A percentile compares a stretch with the other conserved stretches of the same genome.
phyloP scores from a whole-genome alignment of 495 filamentous ascomycete species.

The Podospora conica region DNA sequence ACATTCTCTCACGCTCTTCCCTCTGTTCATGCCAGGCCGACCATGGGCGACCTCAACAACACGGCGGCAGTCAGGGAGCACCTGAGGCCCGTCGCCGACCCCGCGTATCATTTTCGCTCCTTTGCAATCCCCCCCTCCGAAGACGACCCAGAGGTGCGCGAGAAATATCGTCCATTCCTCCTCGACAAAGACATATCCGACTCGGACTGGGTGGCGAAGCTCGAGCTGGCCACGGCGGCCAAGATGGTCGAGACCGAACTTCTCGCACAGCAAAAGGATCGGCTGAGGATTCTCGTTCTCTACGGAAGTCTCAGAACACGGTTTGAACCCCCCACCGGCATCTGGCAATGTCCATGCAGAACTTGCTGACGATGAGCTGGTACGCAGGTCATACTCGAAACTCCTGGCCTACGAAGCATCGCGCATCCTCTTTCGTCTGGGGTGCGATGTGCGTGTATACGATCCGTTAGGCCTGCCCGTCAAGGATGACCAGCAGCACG shows the following conservation, averaged over 20 bases:
- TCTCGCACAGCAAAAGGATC: slow-evolving; percentile 33
- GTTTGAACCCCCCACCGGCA: slow-evolving; percentile 18
- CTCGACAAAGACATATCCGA: slow-evolving; percentile 27
- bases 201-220: slow-evolving; percentile 49
- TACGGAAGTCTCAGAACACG: slow-evolving; percentile 55
- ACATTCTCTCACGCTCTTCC: not conserved
- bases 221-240: slow-evolving; percentile 52
- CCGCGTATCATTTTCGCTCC: slow-evolving; percentile 23
- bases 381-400: slow-evolving; percentile 51
- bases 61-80: slow-evolving; percentile 23
- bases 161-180: slow-evolving; percentile 56
- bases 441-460: slow-evolving; percentile 63
- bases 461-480: slow-evolving; percentile 55
- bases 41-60: slow-evolving; percentile 40
- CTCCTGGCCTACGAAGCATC: slow-evolving; percentile 56
- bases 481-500: slow-evolving; percentile 54
- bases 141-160: slow-evolving; percentile 43
- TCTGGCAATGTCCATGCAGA: not conserved
- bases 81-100: slow-evolving; percentile 13
- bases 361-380: not conserved
- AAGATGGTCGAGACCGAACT: slow-evolving; percentile 46
- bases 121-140: slow-evolving; percentile 42
- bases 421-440: slow-evolving; percentile 59
- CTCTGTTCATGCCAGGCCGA: not conserved
- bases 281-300: slow-evolving; percentile 57